These are phyloP conservation scores for Sordariomycetes sp. DNA, from an alignment of 2,329 filamentous ascomycete species.

Conservation along the genomic window DNA sequence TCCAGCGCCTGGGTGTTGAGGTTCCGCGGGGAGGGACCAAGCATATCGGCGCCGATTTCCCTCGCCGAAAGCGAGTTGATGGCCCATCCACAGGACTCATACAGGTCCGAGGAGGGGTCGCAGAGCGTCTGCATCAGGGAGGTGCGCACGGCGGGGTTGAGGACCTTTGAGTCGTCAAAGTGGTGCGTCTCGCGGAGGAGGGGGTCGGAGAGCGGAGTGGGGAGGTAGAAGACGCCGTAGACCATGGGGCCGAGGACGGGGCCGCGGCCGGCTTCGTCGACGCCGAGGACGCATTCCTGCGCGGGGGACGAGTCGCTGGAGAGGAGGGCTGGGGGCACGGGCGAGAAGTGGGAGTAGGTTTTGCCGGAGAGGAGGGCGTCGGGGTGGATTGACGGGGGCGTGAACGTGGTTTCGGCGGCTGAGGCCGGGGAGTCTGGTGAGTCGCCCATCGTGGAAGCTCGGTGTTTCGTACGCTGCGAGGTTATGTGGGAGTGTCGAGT, in stretches of 20 bases:
- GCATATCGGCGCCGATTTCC: slow-evolving; percentile 70
- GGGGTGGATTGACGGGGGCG: slow-evolving; percentile 56
- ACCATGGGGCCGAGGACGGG: slow-evolving; percentile 81
- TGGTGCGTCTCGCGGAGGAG: slow-evolving; percentile 68
- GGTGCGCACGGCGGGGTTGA: slow-evolving; percentile 68
- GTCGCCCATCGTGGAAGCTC: slow-evolving; percentile 7
- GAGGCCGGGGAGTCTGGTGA: slow-evolving; percentile 2
- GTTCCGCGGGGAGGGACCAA: slow-evolving; percentile 62
- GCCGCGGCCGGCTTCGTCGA: slow-evolving; percentile 88
- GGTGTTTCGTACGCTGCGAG: not conserved
- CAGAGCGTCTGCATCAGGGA: slow-evolving; percentile 59
- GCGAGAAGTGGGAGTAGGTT: slow-evolving; percentile 61
- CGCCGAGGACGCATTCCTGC: slow-evolving; percentile 58
- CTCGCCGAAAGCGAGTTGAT: slow-evolving; percentile 68
- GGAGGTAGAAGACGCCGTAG: slow-evolving; percentile 63
- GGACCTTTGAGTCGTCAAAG: slow-evolving; percentile 92
- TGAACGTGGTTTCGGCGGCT: slow-evolving; percentile 26
- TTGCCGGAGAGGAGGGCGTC: slow-evolving; percentile 45
- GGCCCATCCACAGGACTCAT: slow-evolving; percentile 64
- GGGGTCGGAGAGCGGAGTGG: slow-evolving; percentile 53
- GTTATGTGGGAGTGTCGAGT: no score
- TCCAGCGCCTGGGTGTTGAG: slow-evolving; percentile 94
- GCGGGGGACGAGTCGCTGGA: slow-evolving; percentile 18
- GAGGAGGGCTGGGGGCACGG: slow-evolving; percentile 48
- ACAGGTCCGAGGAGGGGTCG: slow-evolving; percentile 37